phyloP scores from a whole-genome alignment of 2,329 filamentous ascomycete species.

The Lachnellula subtilissima region DNA sequence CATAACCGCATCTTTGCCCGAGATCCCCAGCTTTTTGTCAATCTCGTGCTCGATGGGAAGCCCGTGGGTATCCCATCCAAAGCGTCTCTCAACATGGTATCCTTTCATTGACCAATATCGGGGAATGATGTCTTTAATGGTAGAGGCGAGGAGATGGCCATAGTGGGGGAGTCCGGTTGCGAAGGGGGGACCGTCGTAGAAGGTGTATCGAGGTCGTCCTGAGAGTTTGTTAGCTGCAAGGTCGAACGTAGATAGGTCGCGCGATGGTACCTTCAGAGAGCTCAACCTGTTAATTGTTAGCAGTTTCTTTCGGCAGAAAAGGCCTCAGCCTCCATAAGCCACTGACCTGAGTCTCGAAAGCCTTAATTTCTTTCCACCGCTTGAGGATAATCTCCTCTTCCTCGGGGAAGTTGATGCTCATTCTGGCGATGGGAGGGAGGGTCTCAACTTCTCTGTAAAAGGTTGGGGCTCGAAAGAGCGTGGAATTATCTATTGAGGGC shows the following conservation, averaged over 20 bases:
- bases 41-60: slow-evolving; percentile 96
- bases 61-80: slow-evolving; percentile 95
- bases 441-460: neutral
- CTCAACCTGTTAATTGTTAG: slow-evolving; percentile 48
- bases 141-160: slow-evolving; percentile 72
- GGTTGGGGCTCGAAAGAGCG: neutral
- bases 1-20: slow-evolving; percentile 79
- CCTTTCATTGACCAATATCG: slow-evolving; percentile 98
- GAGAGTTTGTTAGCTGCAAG: slow-evolving; percentile 2
- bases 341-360: slow-evolving; percentile 69
- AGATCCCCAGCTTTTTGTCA: slow-evolving; percentile 90
- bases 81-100: slow-evolving; percentile 83
- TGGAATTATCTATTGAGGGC: neutral
- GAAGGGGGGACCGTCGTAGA: slow-evolving; percentile 85
- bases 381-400: slow-evolving; percentile 82
- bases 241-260: neutral
- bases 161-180: slow-evolving; percentile 67
- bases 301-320: neutral
- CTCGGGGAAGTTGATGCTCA: slow-evolving; percentile 76
- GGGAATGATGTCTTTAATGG: slow-evolving; percentile 95
- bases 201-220: slow-evolving; percentile 73
- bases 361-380: slow-evolving; percentile 86
- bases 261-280: slow-evolving; percentile 61
- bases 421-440: slow-evolving; percentile 13
- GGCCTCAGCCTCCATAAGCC: slow-evolving; percentile 1